Conservation (phyloP, 441 rosid genomes). For the Bruguiera hainesii region DNA sequence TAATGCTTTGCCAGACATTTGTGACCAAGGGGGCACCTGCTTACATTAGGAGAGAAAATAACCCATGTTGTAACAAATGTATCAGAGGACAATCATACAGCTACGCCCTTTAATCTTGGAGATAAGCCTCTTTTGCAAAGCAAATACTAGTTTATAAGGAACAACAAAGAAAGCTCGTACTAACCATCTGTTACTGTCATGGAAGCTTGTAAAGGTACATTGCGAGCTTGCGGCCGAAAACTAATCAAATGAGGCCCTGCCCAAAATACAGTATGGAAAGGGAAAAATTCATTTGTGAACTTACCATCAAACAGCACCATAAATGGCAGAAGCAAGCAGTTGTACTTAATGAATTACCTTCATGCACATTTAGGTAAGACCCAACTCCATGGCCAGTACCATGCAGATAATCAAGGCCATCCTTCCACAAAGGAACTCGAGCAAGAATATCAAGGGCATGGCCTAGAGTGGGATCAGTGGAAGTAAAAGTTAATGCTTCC, state of each 20-base stretch:
- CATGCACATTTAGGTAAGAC: conserved; percentile 92
- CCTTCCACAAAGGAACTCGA: conserved; percentile 80
- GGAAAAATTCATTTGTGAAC: conserved; percentile 3
- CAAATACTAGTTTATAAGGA: not conserved
- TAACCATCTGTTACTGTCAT: conserved; percentile 98
- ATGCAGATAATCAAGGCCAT: conserved; percentile 93
- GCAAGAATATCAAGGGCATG: conserved; percentile 91
- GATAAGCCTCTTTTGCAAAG: not conserved
- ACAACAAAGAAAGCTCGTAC: conserved; percentile 19
- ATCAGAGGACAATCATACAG: not conserved
- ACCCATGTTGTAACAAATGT: not conserved
- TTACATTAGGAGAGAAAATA: conserved; percentile 3
- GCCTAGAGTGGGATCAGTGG: conserved; percentile 35
- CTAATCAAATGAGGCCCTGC: conserved; percentile 94
- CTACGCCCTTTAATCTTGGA: not conserved
- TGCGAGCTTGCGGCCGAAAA: conserved; percentile 71
- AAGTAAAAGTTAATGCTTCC: not conserved
- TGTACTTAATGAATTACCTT: conserved; percentile 51
- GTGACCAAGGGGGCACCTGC: not conserved
- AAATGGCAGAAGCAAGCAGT: conserved; percentile 9
- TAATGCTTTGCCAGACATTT: not conserved
- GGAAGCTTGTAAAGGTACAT: conserved; percentile 89
- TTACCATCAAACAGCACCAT: conserved; percentile 5
- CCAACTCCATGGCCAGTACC: conserved; percentile 99
- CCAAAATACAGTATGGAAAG: conserved; percentile 14